Evolutionary conservation across 2,329 filamentous ascomycete species (phyloP), one percentile per base, ranked within the genome.

Genomic region (Cylindrodendrum hubeiense): DNA sequence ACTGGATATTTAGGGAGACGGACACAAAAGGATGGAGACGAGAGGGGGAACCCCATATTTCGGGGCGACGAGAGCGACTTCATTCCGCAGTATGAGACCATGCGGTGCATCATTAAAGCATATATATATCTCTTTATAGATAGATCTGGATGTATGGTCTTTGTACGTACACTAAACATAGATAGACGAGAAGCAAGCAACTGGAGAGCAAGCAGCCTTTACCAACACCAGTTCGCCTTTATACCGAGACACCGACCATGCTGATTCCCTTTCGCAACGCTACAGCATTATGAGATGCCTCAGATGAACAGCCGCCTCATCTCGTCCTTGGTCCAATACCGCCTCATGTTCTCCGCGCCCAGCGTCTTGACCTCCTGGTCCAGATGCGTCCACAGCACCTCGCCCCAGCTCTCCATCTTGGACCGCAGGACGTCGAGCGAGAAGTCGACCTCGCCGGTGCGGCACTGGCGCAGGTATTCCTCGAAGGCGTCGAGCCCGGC

Each of bases 281-380:
- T n/a, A n/a, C n/a, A 4, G 15, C n/a, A 17, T 22, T 12, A 19
- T 1, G 15, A 21, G 28, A 13, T 28, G 6, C 24, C 22, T 79
- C 77, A 94, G 82, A 94, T 93, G 1, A 88, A 89, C 81, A 96
- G 85, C 55, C 81, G 80, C 77, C 80, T 83, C 79, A 97, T 90
- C 84, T 97, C 94, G 50, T 93, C 89, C 65, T 89, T 71, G 0
- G 85, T 91, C 93, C 93, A 97, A 79, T 92, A 94, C 79, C 85
- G 89, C 71, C 93, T 86, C 94, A 97, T 97, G 77, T 95, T 97
- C 78, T 96, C 92, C 47, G 94, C 94, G 2, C 91, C 88, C 33
- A 97, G 79, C 70, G 92, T 87, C 78, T 85, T 82, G 8, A 97
- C 94, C 84, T 97, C 94, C 72, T 95, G 90, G 73, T 96, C 93